Evolutionary conservation across 495 filamentous ascomycete species (phyloP).

Genomic region (Evansstolkia leycettana): DNA sequence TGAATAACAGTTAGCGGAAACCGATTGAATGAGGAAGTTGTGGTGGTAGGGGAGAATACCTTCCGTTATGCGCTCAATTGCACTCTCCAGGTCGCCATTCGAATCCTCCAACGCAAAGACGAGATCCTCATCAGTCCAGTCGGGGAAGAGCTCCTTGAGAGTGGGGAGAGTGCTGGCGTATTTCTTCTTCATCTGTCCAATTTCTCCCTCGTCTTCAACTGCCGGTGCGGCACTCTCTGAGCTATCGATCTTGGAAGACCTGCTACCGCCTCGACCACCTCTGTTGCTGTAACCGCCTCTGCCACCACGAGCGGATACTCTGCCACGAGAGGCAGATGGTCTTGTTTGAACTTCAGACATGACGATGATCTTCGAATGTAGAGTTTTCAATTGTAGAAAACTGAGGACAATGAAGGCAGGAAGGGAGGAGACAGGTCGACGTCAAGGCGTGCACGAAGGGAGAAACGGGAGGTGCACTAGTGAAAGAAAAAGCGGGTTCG

Average conservation of each 20-base stretch:
- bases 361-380: conserved; percentile 16
- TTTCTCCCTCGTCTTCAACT: conserved; percentile 77
- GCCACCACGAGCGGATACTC: conserved; percentile 70
- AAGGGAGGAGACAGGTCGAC: conserved; percentile 1
- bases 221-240: conserved; percentile 36
- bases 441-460: not conserved
- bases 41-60: conserved; percentile 36
- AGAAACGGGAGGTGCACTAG: not conserved
- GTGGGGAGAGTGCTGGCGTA: conserved; percentile 60
- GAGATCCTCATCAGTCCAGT: conserved; percentile 86
- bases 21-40: conserved; percentile 3
- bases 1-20: conserved; percentile 21
- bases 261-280: conserved; percentile 52
- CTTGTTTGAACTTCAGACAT: conserved; percentile 94
- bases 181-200: conserved; percentile 81
- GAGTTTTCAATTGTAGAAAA: conserved; percentile 15
- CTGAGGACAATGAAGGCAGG: conserved; percentile 20
- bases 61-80: conserved; percentile 83
- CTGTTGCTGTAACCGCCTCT: conserved; percentile 68
- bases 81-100: conserved; percentile 70
- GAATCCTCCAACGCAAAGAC: conserved; percentile 87
- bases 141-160: conserved; percentile 83
- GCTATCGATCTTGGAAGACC: conserved; percentile 61
- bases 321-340: conserved; percentile 62
- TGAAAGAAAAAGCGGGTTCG: conserved; percentile 14